Percentiles rank a stretch among this genome's conserved stretches.
Evolutionary conservation across 2,329 filamentous ascomycete species (phyloP).

Genomic region (Colletotrichum echinochloae): DNA sequence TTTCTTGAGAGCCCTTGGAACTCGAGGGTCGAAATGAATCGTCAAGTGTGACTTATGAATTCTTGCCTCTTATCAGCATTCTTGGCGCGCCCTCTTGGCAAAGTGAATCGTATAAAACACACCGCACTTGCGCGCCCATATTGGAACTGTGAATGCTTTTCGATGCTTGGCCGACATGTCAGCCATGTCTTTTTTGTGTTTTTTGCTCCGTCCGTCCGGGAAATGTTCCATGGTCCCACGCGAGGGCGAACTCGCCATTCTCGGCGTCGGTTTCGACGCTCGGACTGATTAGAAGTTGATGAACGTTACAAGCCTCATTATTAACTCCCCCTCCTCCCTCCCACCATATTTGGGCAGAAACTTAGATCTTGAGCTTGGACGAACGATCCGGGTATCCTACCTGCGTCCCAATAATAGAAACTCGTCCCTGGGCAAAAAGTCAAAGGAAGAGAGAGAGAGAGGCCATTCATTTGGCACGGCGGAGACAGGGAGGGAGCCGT

Average conservation of each 20-base stretch:
- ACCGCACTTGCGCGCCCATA: too few species aligned
- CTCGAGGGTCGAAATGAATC: conserved; percentile 31
- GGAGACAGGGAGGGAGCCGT: not conserved
- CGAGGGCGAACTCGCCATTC: not conserved
- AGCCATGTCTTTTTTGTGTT: too few species aligned
- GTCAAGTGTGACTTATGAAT: conserved; percentile 21
- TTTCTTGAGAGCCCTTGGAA: conserved; percentile 29
- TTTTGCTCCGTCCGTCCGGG: too few species aligned
- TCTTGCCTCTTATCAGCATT: accelerated
- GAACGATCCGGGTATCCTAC: not conserved
- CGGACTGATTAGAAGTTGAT: not conserved
- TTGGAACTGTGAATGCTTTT: too few species aligned
- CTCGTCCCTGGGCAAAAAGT: not conserved
- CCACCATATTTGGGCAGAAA: not conserved
- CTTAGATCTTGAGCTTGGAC: not conserved
- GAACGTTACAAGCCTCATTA: not conserved
- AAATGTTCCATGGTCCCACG: not conserved
- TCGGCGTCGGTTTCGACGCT: not conserved
- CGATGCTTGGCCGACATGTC: not conserved
- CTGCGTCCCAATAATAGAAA: not conserved
- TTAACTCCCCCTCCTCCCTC: not conserved
- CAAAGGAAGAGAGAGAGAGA: not conserved
- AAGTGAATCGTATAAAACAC: not conserved
- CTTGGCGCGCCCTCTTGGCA: not conserved
- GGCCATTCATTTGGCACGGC: not conserved